These are phyloP conservation scores for Colletotrichum orbiculare DNA, from an alignment of 2,329 filamentous ascomycete genomes.

Conservation along the genomic window DNA sequence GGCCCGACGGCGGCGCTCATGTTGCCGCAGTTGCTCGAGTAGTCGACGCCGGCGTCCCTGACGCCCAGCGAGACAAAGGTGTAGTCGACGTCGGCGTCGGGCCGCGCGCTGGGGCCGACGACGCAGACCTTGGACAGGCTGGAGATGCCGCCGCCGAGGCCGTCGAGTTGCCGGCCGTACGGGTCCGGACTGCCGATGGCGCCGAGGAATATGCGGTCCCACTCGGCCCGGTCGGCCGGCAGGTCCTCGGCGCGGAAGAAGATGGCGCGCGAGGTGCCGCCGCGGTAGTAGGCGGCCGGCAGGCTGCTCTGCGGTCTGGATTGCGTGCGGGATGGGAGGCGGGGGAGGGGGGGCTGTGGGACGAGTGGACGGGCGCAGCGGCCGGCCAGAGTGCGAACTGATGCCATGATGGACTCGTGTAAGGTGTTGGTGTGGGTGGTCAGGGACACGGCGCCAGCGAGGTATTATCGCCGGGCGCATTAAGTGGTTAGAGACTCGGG, in stretches of 20 bases:
- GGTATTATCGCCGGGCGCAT: neutral
- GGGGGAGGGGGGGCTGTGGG: neutral
- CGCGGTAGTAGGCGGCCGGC: constrained; percentile 71
- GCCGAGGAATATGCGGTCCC: constrained; percentile 66
- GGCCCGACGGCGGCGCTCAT: constrained; percentile 76
- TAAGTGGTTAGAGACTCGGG: constrained; percentile 3
- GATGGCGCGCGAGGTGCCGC: constrained; percentile 76
- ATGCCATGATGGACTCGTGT: constrained; percentile 5
- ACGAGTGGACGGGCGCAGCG: neutral
- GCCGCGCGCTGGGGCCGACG: constrained; percentile 61
- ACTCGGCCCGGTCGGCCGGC: constrained; percentile 55
- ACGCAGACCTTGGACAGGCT: constrained; percentile 79
- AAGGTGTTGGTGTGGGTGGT: neutral
- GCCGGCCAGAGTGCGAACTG: neutral
- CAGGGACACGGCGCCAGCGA: neutral
- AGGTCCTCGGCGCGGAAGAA: constrained; percentile 67
- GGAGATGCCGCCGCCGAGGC: constrained; percentile 76
- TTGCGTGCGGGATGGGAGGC: too few relatives aligned
- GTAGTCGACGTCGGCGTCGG: constrained; percentile 71
- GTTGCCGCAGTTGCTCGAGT: constrained; percentile 80
- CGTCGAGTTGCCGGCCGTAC: constrained; percentile 77
- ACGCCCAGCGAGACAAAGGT: constrained; percentile 79
- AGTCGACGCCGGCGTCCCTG: constrained; percentile 69
- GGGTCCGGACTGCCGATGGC: constrained; percentile 74
- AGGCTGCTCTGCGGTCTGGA: constrained; percentile 42